phyloP scores from a whole-genome alignment of 1,284 basidiomycete genomes.

The Tranzscheliella williamsii region DNA sequence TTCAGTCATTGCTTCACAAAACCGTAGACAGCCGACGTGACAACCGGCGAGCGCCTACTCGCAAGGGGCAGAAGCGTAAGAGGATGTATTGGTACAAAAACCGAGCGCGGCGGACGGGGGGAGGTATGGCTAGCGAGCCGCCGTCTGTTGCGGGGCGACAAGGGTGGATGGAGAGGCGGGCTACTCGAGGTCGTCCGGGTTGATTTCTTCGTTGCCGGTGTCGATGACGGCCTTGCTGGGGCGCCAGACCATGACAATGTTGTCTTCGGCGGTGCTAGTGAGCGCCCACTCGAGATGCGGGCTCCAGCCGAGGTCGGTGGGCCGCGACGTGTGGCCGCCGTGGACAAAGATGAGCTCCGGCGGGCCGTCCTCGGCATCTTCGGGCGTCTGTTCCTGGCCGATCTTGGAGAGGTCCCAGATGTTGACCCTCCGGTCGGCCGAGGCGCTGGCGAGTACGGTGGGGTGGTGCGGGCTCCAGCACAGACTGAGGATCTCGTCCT shows the following conservation, averaged over 20 bases:
- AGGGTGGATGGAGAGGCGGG: no score
- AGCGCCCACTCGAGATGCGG: conserved; percentile 57
- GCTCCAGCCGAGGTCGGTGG: conserved; percentile 57
- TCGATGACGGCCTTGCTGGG: conserved; percentile 37
- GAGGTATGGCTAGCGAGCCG: no score
- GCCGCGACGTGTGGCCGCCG: conserved; percentile 57
- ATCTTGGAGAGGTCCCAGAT: conserved; percentile 94
- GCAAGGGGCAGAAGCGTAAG: no score
- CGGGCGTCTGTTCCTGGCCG: conserved; percentile 92
- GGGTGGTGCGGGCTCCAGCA: conserved; percentile 89
- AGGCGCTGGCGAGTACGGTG: conserved; percentile 65
- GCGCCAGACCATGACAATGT: conserved; percentile 57
- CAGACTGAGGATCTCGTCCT: conserved; percentile 90
- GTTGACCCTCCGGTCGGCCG: conserved; percentile 88
- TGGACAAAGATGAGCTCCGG: conserved; percentile 65
- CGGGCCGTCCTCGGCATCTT: conserved; percentile 94
- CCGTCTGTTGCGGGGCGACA: no score
- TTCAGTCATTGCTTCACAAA: no score
- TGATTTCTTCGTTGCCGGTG: conserved; percentile 25
- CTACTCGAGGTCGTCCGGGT: conserved; percentile 27
- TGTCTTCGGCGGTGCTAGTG: conserved; percentile 56
- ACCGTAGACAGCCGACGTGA: no score
- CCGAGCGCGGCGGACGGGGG: no score
- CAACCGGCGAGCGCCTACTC: no score
- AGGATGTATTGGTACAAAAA: no score